Evolutionary conservation across 176 grass and related monocot species (phyloP).

Genomic region (Phyllostachys edulis): DNA sequence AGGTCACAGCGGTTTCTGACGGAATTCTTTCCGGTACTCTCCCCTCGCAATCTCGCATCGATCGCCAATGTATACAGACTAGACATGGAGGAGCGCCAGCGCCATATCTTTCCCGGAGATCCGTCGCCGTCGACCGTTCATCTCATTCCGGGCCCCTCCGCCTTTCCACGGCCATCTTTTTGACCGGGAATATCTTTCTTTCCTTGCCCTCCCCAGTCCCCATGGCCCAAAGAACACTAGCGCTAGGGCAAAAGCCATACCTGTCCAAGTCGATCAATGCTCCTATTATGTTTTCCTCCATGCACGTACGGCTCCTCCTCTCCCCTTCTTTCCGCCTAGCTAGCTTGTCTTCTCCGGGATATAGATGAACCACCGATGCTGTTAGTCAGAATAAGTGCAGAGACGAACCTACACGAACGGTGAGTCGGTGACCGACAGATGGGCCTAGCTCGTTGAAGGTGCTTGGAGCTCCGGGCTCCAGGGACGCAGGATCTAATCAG

Average conservation of each 20-base stretch:
- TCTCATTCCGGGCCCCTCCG: not conserved
- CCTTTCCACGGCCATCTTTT: conserved; percentile 52
- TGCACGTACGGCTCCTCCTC: conserved; percentile 39
- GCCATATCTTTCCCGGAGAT: not conserved
- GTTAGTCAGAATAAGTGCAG: not conserved
- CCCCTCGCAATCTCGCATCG: not conserved
- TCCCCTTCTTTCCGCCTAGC: conserved; percentile 15
- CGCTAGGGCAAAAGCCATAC: not conserved
- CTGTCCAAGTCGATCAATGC: not conserved
- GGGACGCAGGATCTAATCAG: conserved; percentile 1
- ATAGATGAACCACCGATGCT: not conserved
- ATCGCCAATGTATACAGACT: not conserved
- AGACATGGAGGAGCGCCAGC: not conserved
- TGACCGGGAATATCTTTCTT: conserved; percentile 56
- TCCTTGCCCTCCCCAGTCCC: not conserved
- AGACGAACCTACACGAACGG: not conserved
- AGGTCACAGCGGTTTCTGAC: not conserved
- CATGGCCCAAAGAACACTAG: conserved; percentile 35
- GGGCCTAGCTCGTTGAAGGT: not conserved
- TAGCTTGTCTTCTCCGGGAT: not conserved
- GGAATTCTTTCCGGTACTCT: not conserved
- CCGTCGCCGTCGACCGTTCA: conserved; percentile 19
- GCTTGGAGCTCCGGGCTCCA: conserved; percentile 19
- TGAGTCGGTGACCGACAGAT: no score
- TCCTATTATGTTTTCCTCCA: conserved; percentile 8